Base-by-base conservation (phyloP, 1,139 yeast species). In the Magnusiomyces tetraspermus region DNA sequence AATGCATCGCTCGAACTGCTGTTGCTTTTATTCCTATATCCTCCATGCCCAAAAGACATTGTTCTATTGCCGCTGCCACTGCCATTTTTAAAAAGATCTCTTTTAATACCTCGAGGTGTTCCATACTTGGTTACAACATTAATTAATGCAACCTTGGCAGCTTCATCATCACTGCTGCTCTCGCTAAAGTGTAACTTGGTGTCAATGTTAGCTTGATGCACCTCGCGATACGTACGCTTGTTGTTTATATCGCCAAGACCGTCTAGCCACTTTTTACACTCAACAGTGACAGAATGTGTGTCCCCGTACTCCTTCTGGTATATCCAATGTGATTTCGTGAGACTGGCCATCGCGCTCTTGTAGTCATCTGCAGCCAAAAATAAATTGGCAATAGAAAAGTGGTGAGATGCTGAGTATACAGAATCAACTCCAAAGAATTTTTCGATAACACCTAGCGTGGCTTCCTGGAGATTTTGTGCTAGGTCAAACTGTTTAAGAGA, bases 301-400 rank as follows among this genome's bases (percentile, higher is more conserved):
- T 82, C 79, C 3, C 94, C 94, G 48, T 79, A 71, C 28, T 77
- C 70, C 55, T 73, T 73, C 59, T 73, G 72, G 71, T 83, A 81
- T 30, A 80, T 74, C 26, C 72, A 75, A 60, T 76, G 75, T 44
- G 88, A 77, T 49, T 65, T 69, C 33, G 74, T 69, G 65, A 81
- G 79, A 56, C 76, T 75, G 40, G 74, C 77, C 48, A 76, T 66
- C 0, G 95, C 80, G 24, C 75, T 80, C 52, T 74, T 73, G 59
- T 77, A 74, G 54, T 81, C 79, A 50, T 77, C 76, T 23, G 71
- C 63, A 52, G 77, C 71, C 47, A 85, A 76, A 51, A 80, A 76
- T 44, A 80, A 70, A 66, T 84, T 85, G 24, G 87, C 90, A 53
- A 77, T 75, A 63, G 87, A 84, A 72, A 77, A 83, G 61, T 76